Evolutionary conservation across 2,329 filamentous ascomycete genomes (phyloP).

Genomic region (Aspergillus vadensis): DNA sequence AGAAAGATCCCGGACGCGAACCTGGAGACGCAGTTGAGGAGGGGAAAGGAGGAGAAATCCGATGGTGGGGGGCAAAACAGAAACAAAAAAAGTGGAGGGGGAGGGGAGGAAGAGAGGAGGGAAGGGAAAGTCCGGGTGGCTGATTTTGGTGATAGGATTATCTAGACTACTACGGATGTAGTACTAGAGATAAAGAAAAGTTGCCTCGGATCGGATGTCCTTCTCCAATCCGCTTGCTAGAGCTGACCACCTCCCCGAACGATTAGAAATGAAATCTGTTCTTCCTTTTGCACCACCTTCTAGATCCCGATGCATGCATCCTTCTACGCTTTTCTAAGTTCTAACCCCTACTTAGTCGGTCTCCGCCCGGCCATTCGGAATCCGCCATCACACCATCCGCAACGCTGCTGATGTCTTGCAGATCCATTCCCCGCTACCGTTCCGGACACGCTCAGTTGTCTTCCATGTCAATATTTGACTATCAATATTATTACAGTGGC

Average conservation of each 20-base stretch:
- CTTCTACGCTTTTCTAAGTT: neutral
- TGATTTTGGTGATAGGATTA: neutral
- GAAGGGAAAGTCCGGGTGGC: neutral
- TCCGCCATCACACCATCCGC: constrained; percentile 4
- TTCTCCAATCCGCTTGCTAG: neutral
- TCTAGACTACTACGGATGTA: neutral
- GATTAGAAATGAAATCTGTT: neutral
- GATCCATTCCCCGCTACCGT: constrained; percentile 4
- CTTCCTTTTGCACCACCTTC: neutral
- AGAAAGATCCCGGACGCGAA: constrained; percentile 17
- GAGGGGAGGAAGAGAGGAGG: neutral
- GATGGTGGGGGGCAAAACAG: constrained; percentile 5
- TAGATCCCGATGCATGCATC: neutral
- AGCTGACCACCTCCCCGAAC: neutral
- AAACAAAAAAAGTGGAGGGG: constrained; percentile 8
- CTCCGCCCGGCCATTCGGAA: neutral
- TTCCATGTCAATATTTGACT: neutral
- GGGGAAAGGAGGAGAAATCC: constrained; percentile 2
- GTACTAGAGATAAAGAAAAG: neutral
- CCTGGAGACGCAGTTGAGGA: constrained; percentile 1
- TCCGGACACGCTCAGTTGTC: neutral
- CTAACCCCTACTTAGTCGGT: neutral
- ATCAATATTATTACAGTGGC: constrained; percentile 1
- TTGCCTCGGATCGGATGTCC: neutral
- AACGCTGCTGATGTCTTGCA: constrained; percentile 3